Evolutionary conservation across 2,329 filamentous ascomycete species (phyloP), one percentile per base, ranked within the genome.

Genomic region (Cercospora citrullina): DNA sequence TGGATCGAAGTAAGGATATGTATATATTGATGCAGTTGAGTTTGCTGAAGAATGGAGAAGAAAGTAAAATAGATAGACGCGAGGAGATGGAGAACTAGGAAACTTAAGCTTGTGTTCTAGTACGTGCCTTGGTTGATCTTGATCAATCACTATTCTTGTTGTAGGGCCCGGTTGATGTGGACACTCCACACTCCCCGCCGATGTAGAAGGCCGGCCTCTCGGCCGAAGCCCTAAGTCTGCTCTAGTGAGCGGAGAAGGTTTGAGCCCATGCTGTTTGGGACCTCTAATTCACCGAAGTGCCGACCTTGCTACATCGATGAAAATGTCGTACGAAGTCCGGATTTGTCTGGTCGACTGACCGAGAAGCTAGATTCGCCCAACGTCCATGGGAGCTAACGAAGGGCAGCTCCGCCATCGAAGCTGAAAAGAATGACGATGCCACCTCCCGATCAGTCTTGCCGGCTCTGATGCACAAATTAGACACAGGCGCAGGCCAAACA

Each of bases 141-240:
- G 7, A 14, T 28, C 9, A 3, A 16, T 28, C 23, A 4, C 23
- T 28, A 26, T 23, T 4, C 7, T 10, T n/a, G 10, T n/a, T 3
- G 2, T 42, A 28, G 12, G 21, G 21, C 23, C 2, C 48, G 48
- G 48, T 1, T 9, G 14, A 55, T 55, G 48, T 28, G 48, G 48
- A 55, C 48, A 30, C 48, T 55, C 48, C 48, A 55, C 48, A 55
- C 48, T 55, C 48, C 5, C 48, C 48, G 23, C 45, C 45, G n/a
- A 4, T 2, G n/a, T 9, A 10, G 57, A 26, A 26, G 18, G 28
- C 33, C 61, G 45, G 61, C 39, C 42, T 18, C 61, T 55, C 42
- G 30, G 12, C 58, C 64, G 64, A 66, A 66, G 59, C 64, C 64
- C 64, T 66, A 60, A 51, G 14, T 66, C 39, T 39, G 42, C 42